A percentile compares a stretch with the other conserved stretches of the same genome.
These are phyloP conservation scores for Starmerella lactis-condensi DNA, from an alignment of 805 yeast species.

Conservation along the genomic window DNA sequence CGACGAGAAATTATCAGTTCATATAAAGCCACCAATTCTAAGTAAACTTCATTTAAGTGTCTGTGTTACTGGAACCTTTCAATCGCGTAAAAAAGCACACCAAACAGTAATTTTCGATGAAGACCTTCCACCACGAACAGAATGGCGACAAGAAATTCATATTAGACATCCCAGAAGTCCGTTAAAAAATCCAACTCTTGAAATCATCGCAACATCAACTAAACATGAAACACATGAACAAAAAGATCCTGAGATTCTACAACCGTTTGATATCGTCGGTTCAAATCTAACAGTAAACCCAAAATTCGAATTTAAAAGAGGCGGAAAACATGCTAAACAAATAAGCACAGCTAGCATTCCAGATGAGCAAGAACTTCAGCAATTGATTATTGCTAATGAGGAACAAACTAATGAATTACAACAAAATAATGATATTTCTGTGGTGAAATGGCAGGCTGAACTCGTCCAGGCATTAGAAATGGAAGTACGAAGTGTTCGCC, in stretches of 20 bases:
- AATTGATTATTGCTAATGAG: too few relatives aligned
- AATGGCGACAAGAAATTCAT: constrained; percentile 7
- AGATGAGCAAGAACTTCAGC: too few relatives aligned
- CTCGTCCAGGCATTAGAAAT: constrained; percentile 14
- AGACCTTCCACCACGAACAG: constrained; percentile 2
- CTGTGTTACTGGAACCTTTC: constrained; percentile 9
- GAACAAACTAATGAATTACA: too few relatives aligned
- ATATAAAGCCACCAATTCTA: constrained; percentile 5
- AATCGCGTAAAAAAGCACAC: constrained; percentile 8
- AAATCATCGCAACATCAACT: constrained; percentile 11
- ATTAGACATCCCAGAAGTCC: constrained; percentile 14
- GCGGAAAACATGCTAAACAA: too few relatives aligned
- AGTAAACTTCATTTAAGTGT: constrained; percentile 10
- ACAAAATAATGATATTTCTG: too few relatives aligned
- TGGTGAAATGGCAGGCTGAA: constrained; percentile 10
- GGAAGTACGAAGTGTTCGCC: constrained; percentile 15
- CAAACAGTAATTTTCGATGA: constrained; percentile 11
- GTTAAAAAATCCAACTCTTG: constrained; percentile 12
- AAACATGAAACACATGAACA: too few relatives aligned
- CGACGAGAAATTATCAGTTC: constrained; percentile 10
- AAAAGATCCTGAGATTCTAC: too few relatives aligned
- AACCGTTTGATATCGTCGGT: too few relatives aligned
- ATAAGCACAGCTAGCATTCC: too few relatives aligned
- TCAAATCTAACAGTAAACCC: too few relatives aligned
- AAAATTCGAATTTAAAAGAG: too few relatives aligned